A percentile compares a stretch with the other conserved stretches of the same genome.
phyloP scores from a whole-genome alignment of 371 early-diverging fungal species.

The Zopfochytrium polystomum region DNA sequence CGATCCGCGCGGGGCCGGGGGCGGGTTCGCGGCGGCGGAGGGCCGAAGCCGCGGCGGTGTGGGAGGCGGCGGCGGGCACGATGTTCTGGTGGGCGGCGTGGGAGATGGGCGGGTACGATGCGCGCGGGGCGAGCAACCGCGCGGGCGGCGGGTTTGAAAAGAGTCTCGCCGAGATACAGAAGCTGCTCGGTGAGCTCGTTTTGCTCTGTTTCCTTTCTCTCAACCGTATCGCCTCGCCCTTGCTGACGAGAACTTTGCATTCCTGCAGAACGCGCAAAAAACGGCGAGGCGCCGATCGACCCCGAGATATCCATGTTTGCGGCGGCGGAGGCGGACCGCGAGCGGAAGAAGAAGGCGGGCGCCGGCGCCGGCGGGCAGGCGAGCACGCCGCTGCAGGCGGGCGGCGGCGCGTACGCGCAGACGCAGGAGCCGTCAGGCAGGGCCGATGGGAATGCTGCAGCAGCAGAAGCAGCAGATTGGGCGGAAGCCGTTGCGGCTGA shows the following conservation, averaged over 20 bases:
- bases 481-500: slow-evolving; percentile 47
- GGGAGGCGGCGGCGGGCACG: neutral
- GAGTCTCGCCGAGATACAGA: slow-evolving; percentile 39
- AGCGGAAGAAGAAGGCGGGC: slow-evolving; percentile 10
- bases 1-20: slow-evolving; percentile 2
- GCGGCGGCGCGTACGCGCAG: neutral
- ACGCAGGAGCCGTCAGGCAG: neutral
- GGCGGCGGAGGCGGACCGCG: neutral
- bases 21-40: slow-evolving; percentile 1
- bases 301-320: neutral
- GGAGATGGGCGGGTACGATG: no score
- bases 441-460: neutral
- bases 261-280: slow-evolving; percentile 13
- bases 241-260: neutral
- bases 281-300: slow-evolving; percentile 4
- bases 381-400: neutral
- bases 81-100: slow-evolving; percentile 17
- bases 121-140: no score
- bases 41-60: slow-evolving; percentile 6
- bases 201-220: no score
- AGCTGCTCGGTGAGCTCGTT: slow-evolving; percentile 29
- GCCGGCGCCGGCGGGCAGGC: neutral
- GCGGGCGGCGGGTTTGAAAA: slow-evolving; percentile 30
- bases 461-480: slow-evolving; percentile 19
- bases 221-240: neutral